Conservation (phyloP, 306 rosid genomes). For the Corylus avellana region DNA sequence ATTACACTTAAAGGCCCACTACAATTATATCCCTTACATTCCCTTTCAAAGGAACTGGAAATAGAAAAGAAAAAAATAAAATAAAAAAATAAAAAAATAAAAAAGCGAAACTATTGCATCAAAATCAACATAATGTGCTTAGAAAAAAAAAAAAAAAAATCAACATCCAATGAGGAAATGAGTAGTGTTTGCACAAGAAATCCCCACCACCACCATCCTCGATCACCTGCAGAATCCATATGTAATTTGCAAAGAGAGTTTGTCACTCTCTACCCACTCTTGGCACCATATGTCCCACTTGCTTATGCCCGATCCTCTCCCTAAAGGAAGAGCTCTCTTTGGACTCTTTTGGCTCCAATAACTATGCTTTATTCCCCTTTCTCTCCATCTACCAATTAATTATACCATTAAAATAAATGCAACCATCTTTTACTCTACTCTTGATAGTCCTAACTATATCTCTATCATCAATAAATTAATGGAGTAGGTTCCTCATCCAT, state of each 20-base stretch:
- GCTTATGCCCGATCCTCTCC: constrained; percentile 1
- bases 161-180: too few relatives aligned
- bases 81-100: too few relatives aligned
- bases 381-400: constrained; percentile 16
- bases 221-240: background rate
- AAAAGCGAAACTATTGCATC: too few relatives aligned
- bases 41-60: too few relatives aligned
- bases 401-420: constrained; percentile 7
- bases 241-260: background rate
- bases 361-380: constrained; percentile 16
- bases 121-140: too few relatives aligned
- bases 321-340: constrained; percentile 1
- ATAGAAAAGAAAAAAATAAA: too few relatives aligned
- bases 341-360: constrained; percentile 23
- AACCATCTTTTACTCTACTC: constrained; percentile 8
- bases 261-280: constrained; percentile 22
- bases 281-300: constrained; percentile 25
- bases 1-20: too few relatives aligned
- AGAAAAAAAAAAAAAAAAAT: too few relatives aligned
- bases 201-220: background rate
- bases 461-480: background rate
- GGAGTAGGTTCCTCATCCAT: constrained; percentile 14
- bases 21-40: too few relatives aligned
- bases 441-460: background rate
- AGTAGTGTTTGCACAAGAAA: background rate